phyloP scores from a whole-genome alignment of 2,329 filamentous ascomycete genomes.

The Colletotrichum orchidophilum region DNA sequence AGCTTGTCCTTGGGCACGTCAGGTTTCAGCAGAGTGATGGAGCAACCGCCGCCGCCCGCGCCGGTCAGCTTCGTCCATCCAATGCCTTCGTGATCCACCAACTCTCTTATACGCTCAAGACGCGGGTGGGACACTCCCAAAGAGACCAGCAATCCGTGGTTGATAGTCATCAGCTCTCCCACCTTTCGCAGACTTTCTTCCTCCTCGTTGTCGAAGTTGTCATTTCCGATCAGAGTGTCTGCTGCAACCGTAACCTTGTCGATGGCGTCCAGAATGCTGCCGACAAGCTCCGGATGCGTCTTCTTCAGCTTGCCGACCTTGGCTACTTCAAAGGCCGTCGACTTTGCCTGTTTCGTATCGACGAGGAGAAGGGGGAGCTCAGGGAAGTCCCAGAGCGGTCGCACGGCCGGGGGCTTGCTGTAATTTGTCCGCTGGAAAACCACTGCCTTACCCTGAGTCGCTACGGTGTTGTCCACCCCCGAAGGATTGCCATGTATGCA shows the following conservation, averaged over 20 bases:
- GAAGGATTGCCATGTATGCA: slow-evolving; percentile 98
- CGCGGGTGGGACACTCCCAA: slow-evolving; percentile 95
- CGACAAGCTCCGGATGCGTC: slow-evolving; percentile 79
- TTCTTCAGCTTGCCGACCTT: slow-evolving; percentile 82
- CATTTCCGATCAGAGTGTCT: slow-evolving; percentile 62
- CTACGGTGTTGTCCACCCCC: slow-evolving; percentile 96
- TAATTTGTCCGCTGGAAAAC: slow-evolving; percentile 87
- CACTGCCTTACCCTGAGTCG: slow-evolving; percentile 92
- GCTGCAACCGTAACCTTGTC: slow-evolving; percentile 73
- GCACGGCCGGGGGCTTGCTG: slow-evolving; percentile 78
- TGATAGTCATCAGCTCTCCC: slow-evolving; percentile 90
- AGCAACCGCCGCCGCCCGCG: slow-evolving; percentile 94
- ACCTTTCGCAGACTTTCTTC: slow-evolving; percentile 74
- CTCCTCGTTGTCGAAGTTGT: slow-evolving; percentile 73
- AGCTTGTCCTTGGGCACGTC: slow-evolving; percentile 66
- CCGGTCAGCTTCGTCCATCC: slow-evolving; percentile 98
- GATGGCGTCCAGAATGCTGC: slow-evolving; percentile 85
- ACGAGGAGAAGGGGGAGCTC: slow-evolving; percentile 90
- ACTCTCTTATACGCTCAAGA: slow-evolving; percentile 88
- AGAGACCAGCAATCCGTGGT: slow-evolving; percentile 91
- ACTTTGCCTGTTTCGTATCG: slow-evolving; percentile 88
- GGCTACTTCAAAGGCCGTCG: slow-evolving; percentile 83
- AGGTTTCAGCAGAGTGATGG: slow-evolving; percentile 87
- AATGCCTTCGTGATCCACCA: slow-evolving; percentile 88
- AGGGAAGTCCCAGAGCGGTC: slow-evolving; percentile 85